Evolutionary conservation across 2,329 filamentous ascomycete genomes (phyloP).

Genomic region (Venturia asperata): DNA sequence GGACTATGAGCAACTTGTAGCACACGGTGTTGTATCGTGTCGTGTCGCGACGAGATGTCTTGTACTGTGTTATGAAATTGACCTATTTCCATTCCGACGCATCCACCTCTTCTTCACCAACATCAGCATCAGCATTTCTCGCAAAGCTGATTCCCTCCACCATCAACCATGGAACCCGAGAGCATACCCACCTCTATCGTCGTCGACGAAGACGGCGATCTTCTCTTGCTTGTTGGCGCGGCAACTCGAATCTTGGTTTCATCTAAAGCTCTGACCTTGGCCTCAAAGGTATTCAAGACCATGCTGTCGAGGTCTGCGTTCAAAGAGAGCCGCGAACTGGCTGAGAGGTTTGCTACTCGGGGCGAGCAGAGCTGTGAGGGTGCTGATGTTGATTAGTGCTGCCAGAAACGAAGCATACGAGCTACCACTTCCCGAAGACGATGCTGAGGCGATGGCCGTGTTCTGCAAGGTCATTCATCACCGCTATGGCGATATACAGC

Average conservation of each 20-base stretch:
- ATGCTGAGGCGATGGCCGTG: background rate
- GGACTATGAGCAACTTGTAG: too few relatives aligned
- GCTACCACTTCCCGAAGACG: slow-evolving; percentile 9
- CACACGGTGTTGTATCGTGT: too few relatives aligned
- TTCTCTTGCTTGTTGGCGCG: background rate
- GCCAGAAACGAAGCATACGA: background rate
- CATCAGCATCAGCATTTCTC: too few relatives aligned
- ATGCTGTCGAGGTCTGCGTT: background rate
- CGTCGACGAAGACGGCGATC: background rate
- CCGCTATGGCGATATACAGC: background rate
- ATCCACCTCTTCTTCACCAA: too few relatives aligned
- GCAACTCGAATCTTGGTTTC: background rate
- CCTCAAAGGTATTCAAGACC: background rate
- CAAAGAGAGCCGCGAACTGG: background rate
- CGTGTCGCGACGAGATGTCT: too few relatives aligned
- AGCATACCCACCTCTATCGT: background rate
- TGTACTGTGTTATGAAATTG: too few relatives aligned
- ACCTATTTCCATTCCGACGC: too few relatives aligned
- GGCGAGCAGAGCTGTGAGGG: too few relatives aligned
- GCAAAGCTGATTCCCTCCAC: too few relatives aligned
- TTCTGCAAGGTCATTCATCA: background rate
- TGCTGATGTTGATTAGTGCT: background rate
- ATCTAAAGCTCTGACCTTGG: background rate
- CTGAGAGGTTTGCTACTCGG: background rate
- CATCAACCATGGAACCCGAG: background rate